phyloP scores from a whole-genome alignment of 2,329 filamentous ascomycete species.

The Penicillium sp. region DNA sequence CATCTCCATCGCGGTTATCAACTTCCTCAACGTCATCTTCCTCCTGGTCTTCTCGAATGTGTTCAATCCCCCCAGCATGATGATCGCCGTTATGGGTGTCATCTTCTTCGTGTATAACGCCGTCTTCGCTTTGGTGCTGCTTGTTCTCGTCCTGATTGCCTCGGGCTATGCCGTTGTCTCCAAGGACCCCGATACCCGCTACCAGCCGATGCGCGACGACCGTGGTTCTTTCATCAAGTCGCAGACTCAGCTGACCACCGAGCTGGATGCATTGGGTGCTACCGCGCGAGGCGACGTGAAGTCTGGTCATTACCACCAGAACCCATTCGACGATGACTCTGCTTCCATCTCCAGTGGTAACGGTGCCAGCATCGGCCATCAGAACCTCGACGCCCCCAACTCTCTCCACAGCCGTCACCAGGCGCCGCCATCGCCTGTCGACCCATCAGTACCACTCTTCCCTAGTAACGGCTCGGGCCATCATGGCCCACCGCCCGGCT shows the following conservation, averaged over 20 bases:
- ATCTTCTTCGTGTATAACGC: slow-evolving; percentile 87
- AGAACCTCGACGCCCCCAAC: slow-evolving; percentile 36
- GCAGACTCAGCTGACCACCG: slow-evolving; percentile 78
- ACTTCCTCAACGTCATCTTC: slow-evolving; percentile 88
- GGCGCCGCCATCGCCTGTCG: slow-evolving; percentile 50
- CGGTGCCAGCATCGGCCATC: slow-evolving; percentile 49
- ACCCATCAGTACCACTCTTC: slow-evolving; percentile 48
- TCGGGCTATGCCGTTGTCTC: slow-evolving; percentile 78
- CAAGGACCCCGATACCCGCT: slow-evolving; percentile 91
- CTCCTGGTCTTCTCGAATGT: slow-evolving; percentile 83
- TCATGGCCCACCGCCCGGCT: slow-evolving; percentile 42
- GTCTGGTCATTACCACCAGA: slow-evolving; percentile 54
- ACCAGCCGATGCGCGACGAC: slow-evolving; percentile 95
- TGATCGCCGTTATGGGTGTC: slow-evolving; percentile 84
- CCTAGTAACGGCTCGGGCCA: slow-evolving; percentile 42
- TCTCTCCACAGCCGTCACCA: slow-evolving; percentile 33
- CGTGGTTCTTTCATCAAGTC: slow-evolving; percentile 97
- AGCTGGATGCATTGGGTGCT: slow-evolving; percentile 83
- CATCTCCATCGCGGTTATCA: slow-evolving; percentile 83
- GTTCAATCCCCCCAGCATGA: slow-evolving; percentile 77
- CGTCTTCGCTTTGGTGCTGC: slow-evolving; percentile 73
- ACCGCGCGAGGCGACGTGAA: slow-evolving; percentile 80
- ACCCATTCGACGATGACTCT: slow-evolving; percentile 67
- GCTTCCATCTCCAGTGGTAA: slow-evolving; percentile 60
- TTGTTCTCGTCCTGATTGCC: slow-evolving; percentile 76